These are phyloP conservation scores for Pichia membranifaciens DNA, from an alignment of 805 yeast genomes.

Conservation along the genomic window DNA sequence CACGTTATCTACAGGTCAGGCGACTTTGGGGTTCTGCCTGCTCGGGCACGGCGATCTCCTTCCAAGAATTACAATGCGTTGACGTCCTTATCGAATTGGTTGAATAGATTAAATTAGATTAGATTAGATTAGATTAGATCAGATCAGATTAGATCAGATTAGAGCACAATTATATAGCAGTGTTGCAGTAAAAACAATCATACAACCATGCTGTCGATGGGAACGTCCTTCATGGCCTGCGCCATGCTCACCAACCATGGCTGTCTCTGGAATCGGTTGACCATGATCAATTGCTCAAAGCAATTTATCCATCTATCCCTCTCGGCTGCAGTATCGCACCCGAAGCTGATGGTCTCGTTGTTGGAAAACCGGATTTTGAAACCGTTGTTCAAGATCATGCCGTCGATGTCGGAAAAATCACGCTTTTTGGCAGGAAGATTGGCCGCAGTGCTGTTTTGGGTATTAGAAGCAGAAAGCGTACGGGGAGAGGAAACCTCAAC, in stretches of 20 bases:
- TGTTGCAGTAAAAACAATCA: too few relatives aligned
- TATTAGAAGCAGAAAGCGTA: background rate
- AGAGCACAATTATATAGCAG: too few relatives aligned
- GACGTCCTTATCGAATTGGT: too few relatives aligned
- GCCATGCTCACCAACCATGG: slow-evolving; percentile 34
- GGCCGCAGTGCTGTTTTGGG: background rate
- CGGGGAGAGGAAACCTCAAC: slow-evolving; percentile 40
- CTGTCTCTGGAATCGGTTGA: slow-evolving; percentile 28
- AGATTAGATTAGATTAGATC: too few relatives aligned
- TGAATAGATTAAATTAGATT: too few relatives aligned
- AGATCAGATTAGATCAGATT: too few relatives aligned
- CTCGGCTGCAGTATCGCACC: slow-evolving; percentile 65
- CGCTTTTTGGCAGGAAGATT: background rate
- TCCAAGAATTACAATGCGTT: too few relatives aligned
- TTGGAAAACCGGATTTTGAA: slow-evolving; percentile 72
- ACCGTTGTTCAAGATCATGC: slow-evolving; percentile 63
- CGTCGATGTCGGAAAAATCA: slow-evolving; percentile 36
- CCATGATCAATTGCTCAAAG: slow-evolving; percentile 49
- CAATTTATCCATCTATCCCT: slow-evolving; percentile 60
- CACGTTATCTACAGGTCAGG: too few relatives aligned
- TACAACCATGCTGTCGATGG: background rate
- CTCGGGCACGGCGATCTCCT: too few relatives aligned
- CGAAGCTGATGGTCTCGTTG: slow-evolving; percentile 77
- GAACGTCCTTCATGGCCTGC: slow-evolving; percentile 7
- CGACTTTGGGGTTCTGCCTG: too few relatives aligned